These are phyloP conservation scores for Emergomyces africanus DNA, from an alignment of 2,329 filamentous ascomycete species.

Conservation along the genomic window DNA sequence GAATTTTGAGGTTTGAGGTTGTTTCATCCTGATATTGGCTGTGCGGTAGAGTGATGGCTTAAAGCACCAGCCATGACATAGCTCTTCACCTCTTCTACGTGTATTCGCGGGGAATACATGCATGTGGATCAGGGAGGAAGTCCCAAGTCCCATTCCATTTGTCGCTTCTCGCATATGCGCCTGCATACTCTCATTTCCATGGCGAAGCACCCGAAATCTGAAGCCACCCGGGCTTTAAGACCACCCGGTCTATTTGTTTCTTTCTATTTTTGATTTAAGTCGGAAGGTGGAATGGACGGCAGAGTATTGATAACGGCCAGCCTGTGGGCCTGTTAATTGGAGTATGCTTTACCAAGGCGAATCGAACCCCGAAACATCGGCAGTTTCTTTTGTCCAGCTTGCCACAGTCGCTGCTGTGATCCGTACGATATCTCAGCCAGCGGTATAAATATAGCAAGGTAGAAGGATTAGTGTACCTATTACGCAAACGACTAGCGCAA, in stretches of 20 bases:
- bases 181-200: background rate
- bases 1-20: background rate
- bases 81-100: background rate
- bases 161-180: background rate
- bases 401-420: background rate
- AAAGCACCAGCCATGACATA: background rate
- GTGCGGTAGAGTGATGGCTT: background rate
- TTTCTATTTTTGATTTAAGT: background rate
- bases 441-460: background rate
- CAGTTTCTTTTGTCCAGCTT: background rate
- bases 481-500: background rate
- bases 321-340: background rate
- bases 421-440: background rate
- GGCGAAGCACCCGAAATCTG: background rate
- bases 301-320: background rate
- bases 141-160: background rate
- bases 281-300: background rate
- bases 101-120: background rate
- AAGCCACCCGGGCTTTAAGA: background rate
- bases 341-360: background rate
- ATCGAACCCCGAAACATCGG: background rate
- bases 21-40: background rate
- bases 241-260: background rate
- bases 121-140: background rate
- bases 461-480: background rate